Evolutionary conservation across 1,284 basidiomycete genomes (phyloP).

Genomic region (Malassezia obtusa): DNA sequence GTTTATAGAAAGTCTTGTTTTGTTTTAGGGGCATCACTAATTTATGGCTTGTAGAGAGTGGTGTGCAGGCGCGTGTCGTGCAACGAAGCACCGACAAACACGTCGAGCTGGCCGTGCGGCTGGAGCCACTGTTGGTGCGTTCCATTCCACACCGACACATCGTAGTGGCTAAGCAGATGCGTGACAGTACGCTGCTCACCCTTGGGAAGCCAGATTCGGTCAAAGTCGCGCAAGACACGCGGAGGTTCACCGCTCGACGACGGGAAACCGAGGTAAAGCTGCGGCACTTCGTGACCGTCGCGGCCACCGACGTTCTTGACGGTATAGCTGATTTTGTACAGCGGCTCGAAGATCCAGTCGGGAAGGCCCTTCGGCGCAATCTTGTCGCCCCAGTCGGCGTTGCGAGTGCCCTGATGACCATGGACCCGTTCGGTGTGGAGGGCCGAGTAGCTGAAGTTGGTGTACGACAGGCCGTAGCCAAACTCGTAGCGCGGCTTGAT

Average conservation of each 20-base stretch:
- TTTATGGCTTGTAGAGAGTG: background rate
- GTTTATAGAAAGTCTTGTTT: background rate
- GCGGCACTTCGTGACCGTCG: constrained; percentile 37
- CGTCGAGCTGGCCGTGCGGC: constrained; percentile 23
- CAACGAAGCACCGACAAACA: constrained; percentile 29
- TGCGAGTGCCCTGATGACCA: constrained; percentile 4
- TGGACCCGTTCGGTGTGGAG: constrained; percentile 16
- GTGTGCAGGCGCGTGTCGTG: constrained; percentile 23
- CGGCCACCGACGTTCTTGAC: constrained; percentile 27
- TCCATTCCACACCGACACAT: constrained; percentile 26
- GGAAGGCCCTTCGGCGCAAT: constrained; percentile 24
- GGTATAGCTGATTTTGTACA: constrained; percentile 26
- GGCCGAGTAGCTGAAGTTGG: constrained; percentile 27
- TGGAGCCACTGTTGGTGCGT: constrained; percentile 25
- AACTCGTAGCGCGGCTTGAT: constrained; percentile 35
- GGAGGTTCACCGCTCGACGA: constrained; percentile 29
- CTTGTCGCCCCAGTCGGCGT: constrained; percentile 20
- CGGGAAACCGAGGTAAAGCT: constrained; percentile 35
- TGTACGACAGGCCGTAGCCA: constrained; percentile 36
- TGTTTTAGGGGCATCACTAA: background rate
- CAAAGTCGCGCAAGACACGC: constrained; percentile 36
- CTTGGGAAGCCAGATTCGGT: constrained; percentile 20
- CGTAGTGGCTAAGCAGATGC: constrained; percentile 28
- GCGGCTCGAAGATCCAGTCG: constrained; percentile 29
- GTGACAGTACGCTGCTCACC: constrained; percentile 20